Evolutionary conservation across 2,329 filamentous ascomycete genomes (phyloP).

Genomic region (Cladophialophora carrionii): DNA sequence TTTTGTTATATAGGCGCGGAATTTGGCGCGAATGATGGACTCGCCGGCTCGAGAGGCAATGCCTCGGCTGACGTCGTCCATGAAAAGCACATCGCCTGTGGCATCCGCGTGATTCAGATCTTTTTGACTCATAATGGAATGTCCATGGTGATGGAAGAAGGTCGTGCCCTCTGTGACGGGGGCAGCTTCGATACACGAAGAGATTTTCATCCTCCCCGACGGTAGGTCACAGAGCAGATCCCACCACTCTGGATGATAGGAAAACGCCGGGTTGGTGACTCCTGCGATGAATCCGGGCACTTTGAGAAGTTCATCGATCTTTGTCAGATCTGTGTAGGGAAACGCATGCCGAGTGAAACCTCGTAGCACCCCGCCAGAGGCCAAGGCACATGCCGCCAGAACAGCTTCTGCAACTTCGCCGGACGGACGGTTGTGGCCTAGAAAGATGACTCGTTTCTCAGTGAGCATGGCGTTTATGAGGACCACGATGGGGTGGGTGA

Average conservation of each 20-base stretch:
- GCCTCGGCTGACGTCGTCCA: conserved; percentile 80
- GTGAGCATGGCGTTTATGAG: conserved; percentile 92
- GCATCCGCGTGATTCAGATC: conserved; percentile 58
- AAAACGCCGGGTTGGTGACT: conserved; percentile 95
- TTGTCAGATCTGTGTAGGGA: conserved; percentile 95
- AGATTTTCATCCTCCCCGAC: conserved; percentile 92
- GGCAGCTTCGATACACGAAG: conserved; percentile 79
- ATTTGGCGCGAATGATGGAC: conserved; percentile 85
- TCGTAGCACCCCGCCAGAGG: conserved; percentile 85
- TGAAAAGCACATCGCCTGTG: conserved; percentile 86
- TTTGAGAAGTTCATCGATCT: conserved; percentile 93
- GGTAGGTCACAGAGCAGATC: conserved; percentile 92
- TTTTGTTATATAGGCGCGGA: conserved; percentile 90
- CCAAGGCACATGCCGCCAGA: conserved; percentile 90
- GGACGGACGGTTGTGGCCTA: conserved; percentile 92
- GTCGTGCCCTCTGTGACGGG: conserved; percentile 79
- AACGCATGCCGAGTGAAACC: conserved; percentile 97
- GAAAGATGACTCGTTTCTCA: conserved; percentile 93
- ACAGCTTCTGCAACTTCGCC: conserved; percentile 98
- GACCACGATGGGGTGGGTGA: conserved; percentile 92
- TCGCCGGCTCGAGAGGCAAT: conserved; percentile 87
- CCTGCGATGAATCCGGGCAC: conserved; percentile 97
- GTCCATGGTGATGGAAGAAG: conserved; percentile 80
- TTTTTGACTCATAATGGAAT: conserved; percentile 49
- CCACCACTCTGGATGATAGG: conserved; percentile 96